phyloP scores from a whole-genome alignment of 1,284 basidiomycete species.

The Tausonia pullulans region DNA sequence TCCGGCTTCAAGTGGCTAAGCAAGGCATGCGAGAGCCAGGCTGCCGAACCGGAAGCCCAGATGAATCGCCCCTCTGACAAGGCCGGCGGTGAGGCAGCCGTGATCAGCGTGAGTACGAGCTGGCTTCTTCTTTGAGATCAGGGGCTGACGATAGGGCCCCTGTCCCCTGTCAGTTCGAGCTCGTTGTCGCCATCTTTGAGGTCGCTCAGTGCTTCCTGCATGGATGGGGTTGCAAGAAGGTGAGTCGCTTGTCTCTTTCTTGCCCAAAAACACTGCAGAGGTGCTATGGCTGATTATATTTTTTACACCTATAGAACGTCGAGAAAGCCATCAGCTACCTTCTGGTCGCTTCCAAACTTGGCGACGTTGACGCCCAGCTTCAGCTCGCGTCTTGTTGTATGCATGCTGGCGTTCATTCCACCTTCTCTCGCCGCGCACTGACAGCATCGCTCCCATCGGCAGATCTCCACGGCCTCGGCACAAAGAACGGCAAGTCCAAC shows the following conservation, averaged over 20 bases:
- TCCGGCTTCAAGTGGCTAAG: constrained; percentile 71
- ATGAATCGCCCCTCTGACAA: too few species aligned
- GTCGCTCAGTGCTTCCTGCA: constrained; percentile 85
- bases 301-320: constrained; percentile 27
- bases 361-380: constrained; percentile 75
- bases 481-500: constrained; percentile 56
- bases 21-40: constrained; percentile 53
- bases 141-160: too few species aligned
- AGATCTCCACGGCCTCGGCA: constrained; percentile 71
- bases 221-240: constrained; percentile 77
- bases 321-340: constrained; percentile 54
- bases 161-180: constrained; percentile 45
- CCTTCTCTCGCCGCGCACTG: not conserved
- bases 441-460: constrained; percentile 54
- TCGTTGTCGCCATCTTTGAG: constrained; percentile 81
- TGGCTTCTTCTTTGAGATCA: too few species aligned
- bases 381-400: constrained; percentile 72
- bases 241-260: constrained; percentile 43
- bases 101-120: too few species aligned
- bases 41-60: too few species aligned
- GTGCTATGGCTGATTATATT: constrained; percentile 42
- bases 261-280: too few species aligned
- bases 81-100: too few species aligned
- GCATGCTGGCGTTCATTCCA: constrained; percentile 33
- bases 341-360: constrained; percentile 68